Evolutionary conservation across 345 rosid genomes (phyloP), one percentile per base, ranked within the genome.

Genomic region (Ailanthus altissimus): DNA sequence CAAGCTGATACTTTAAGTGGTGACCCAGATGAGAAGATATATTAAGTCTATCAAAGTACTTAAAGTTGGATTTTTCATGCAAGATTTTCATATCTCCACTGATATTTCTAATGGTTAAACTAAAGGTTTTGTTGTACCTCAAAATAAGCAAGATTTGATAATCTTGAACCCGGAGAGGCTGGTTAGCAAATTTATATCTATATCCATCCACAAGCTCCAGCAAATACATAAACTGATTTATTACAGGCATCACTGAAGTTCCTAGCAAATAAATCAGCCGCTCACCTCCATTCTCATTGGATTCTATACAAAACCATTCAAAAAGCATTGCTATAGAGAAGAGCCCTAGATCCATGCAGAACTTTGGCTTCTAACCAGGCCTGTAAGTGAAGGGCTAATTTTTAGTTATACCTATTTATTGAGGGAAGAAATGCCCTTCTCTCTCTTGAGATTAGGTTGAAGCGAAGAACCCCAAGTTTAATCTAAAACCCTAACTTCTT

Each of bases 211-310:
- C 32, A 43, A 43, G 32, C 21, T 66, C 70, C 9, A 10, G 2
- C 43, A 32, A 42, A 43, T 6, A 4, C 8, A 23, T 21, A 42
- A 8, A 23, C 20, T 25, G 58, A 16, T 49, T 69, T 7, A 23
- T 69, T 25, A 36, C 46, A 49, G 58, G 73, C 59, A 69, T 26
- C 43, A 9, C 15, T 18, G 45, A 50, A 8, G 21, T 69, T 8
- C 43, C 43, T 50, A 26, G 10, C 15, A 50, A 50, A 50, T 23
- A 50, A 49, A 69, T 15, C 42, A 49, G 43, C 57, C 43, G 1
- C 59, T 69, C 58, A 2, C 73, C 73, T 15, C 59, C 73, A 50
- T 69, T 69, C 42, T 69, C 73, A 7, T 69, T 14, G 9, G 73
- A 49, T 50, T 69, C 73, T 14, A 16, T 69, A 15, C 16, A 69